phyloP scores from a whole-genome alignment of 176 grass and related monocot genomes.

The Oryza rufipogon region DNA sequence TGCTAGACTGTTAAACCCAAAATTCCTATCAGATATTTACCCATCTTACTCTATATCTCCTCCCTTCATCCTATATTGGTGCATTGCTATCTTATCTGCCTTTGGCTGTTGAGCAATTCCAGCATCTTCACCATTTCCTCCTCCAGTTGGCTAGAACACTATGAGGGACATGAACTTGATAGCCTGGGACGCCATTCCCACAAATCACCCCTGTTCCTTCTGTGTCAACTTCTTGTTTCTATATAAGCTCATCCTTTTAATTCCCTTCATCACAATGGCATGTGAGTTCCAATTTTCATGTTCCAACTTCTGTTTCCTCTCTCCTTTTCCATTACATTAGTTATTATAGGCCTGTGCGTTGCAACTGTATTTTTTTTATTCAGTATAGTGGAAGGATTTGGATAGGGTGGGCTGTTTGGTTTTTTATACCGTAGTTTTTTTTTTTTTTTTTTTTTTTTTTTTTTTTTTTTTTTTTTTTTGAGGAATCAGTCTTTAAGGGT shows the following conservation, averaged over 20 bases:
- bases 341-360: too few relatives aligned
- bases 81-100: not conserved
- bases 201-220: not conserved
- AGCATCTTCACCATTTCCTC: not conserved
- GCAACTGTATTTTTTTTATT: too few relatives aligned
- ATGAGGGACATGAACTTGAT: not conserved
- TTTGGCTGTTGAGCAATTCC: not conserved
- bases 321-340: not conserved
- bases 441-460: too few relatives aligned
- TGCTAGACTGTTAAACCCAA: not conserved
- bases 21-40: not conserved
- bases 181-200: not conserved
- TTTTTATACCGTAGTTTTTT: too few relatives aligned
- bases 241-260: not conserved
- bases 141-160: not conserved
- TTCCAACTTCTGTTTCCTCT: not conserved
- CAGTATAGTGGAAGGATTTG: too few relatives aligned
- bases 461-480: too few relatives aligned
- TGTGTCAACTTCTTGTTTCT: not conserved
- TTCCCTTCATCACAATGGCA: not conserved
- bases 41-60: not conserved
- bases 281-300: not conserved
- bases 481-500: too few relatives aligned
- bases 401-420: too few relatives aligned
- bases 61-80: not conserved